Evolutionary conservation across 768 basidiomycete genomes (phyloP).

Genomic region (Tylopilus balloui): DNA sequence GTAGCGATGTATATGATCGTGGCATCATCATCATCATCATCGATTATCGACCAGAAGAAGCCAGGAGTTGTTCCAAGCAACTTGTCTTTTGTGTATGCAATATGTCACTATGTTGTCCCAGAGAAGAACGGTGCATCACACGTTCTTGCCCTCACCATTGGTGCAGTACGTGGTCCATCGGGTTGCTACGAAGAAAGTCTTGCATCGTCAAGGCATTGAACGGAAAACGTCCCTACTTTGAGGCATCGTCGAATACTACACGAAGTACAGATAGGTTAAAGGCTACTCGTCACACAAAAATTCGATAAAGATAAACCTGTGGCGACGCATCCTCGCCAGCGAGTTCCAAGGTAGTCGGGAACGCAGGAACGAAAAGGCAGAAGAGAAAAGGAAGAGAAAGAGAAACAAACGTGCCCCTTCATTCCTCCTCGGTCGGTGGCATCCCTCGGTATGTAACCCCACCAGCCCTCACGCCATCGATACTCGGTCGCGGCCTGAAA

Average conservation of each 20-base stretch:
- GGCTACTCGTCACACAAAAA: slow-evolving; percentile 10
- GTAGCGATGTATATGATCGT: no score
- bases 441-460: slow-evolving; percentile 20
- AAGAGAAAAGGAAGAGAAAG: not conserved
- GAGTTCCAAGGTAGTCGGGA: slow-evolving; percentile 8
- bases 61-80: no score
- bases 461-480: slow-evolving; percentile 39
- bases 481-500: slow-evolving; percentile 77
- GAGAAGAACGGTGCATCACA: no score
- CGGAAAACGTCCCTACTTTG: not conserved
- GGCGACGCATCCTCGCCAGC: slow-evolving; percentile 20
- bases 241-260: slow-evolving; percentile 5
- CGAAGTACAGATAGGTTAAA: not conserved
- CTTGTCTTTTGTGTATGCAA: no score
- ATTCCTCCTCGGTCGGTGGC: slow-evolving; percentile 27
- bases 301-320: slow-evolving; percentile 23
- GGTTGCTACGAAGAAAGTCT: not conserved
- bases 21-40: no score
- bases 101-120: no score
- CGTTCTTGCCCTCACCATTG: no score
- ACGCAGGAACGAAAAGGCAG: not conserved
- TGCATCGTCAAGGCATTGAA: not conserved
- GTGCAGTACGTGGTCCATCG: no score
- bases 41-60: no score
- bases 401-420: not conserved